Evolutionary conservation across 192 early-diverging fungal genomes (phyloP).

Genomic region (Coemansia sp.): DNA sequence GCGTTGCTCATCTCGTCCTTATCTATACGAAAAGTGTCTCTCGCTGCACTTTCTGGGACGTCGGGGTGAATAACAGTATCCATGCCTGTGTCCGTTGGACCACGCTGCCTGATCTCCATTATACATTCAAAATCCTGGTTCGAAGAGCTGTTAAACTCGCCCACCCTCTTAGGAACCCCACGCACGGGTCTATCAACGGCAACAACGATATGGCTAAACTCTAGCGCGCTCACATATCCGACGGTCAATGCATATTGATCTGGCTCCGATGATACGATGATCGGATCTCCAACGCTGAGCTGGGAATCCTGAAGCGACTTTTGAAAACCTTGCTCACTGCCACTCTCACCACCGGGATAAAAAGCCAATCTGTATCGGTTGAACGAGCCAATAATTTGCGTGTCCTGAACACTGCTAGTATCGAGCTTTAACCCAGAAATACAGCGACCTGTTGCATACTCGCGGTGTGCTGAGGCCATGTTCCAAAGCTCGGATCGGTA

Average conservation of each 20-base stretch:
- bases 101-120: constrained; percentile 35
- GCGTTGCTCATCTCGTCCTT: constrained; percentile 78
- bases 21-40: constrained; percentile 68
- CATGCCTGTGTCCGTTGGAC: constrained; percentile 3
- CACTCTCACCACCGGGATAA: not conserved
- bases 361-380: constrained; percentile 42
- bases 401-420: constrained; percentile 27
- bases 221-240: constrained; percentile 68
- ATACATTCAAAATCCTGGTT: constrained; percentile 62
- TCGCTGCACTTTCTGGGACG: constrained; percentile 34
- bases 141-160: constrained; percentile 55
- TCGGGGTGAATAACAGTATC: constrained; percentile 30
- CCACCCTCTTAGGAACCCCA: constrained; percentile 60
- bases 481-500: constrained; percentile 73
- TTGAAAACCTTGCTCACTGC: not conserved
- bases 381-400: constrained; percentile 28
- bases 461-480: constrained; percentile 55
- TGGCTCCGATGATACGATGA: constrained; percentile 77
- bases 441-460: constrained; percentile 52
- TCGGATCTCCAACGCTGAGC: constrained; percentile 68
- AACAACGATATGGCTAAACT: constrained; percentile 55
- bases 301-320: constrained; percentile 42
- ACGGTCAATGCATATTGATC: constrained; percentile 74
- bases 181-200: constrained; percentile 64
- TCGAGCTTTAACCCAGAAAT: constrained; percentile 40